Percentiles rank a stretch among this genome's conserved stretches.
phyloP scores from a whole-genome alignment of 495 filamentous ascomycete species.

The Rhizodiscina lignyota region DNA sequence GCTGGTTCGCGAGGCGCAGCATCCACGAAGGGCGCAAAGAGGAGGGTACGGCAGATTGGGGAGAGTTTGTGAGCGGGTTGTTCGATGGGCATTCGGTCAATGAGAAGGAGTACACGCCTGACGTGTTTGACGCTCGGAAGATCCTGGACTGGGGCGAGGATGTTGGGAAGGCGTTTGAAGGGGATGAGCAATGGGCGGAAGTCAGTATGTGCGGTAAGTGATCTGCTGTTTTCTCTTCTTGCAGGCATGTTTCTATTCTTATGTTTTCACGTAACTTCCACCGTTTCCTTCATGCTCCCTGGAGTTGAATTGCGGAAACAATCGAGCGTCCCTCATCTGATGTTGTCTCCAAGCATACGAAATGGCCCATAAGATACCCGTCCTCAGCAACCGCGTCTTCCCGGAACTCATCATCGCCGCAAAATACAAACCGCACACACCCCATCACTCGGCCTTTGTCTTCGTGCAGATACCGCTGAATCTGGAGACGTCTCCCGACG shows the following conservation, averaged over 20 bases:
- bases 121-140: conserved; percentile 36
- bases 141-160: conserved; percentile 35
- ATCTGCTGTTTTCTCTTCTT: not conserved
- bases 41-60: conserved; percentile 45
- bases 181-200: conserved; percentile 26
- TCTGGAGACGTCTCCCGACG: conserved; percentile 13
- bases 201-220: conserved; percentile 35
- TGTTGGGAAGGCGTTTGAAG: conserved; percentile 19
- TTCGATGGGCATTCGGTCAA: conserved; percentile 45
- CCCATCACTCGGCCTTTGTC: conserved; percentile 9
- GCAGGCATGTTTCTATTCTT: not conserved
- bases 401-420: conserved; percentile 33
- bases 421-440: too few relatives aligned
- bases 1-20: conserved; percentile 52
- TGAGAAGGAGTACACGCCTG: conserved; percentile 58
- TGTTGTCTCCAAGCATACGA: conserved; percentile 16
- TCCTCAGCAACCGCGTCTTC: conserved; percentile 38
- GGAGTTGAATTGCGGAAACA: too few relatives aligned
- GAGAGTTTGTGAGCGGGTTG: conserved; percentile 45
- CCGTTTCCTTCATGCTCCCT: too few relatives aligned
- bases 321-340: not conserved
- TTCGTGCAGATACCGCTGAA: conserved; percentile 25
- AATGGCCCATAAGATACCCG: conserved; percentile 31
- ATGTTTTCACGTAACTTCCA: not conserved
- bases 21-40: conserved; percentile 36